Evolutionary conservation across 306 rosid genomes (phyloP), one percentile per base, ranked within the genome.

Genomic region (Cicer arietinum): DNA sequence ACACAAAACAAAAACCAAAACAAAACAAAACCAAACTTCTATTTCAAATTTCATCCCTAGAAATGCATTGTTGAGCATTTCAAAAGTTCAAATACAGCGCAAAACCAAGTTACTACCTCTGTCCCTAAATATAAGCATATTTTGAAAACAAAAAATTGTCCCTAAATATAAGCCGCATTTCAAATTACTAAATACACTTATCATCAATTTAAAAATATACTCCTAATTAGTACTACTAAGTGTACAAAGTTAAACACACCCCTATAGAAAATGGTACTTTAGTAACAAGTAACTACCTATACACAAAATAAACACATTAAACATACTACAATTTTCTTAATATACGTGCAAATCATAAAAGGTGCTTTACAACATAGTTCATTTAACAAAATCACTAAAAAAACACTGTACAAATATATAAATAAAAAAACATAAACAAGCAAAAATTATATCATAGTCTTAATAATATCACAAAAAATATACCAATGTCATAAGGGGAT

Each of bases 341-440:
- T 30, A 30, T 30, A 30, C 37, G 37, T 30, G 37, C 5, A 30
- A 30, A 30, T 30, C 5, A 30, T 30, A 30, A 30, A 30, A 30
- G 37, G 6, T 30, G 37, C 37, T 30, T 17, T 17, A 74, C 44
- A 57, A 67, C 66, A 48, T 0, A 57, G 52, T 74, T 48, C 41
- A 72, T 18, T 37, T 8, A 80, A 76, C 67, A 42, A 45, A 73
- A 16, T 7, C 3, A 37, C 74, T 17, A 59, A 39, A 44, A 44
- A 61, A 46, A 64, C n/a, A 70, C n/a, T 2, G 3, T 8, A 71
- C 39, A 60, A 35, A 60, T 37, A 30, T 62, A 74, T 1, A 7
- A 67, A 77, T 60, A 77, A 30, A 67, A 3, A 59, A 59, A 11
- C 65, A 30, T n/a, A 77, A 43, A 13, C 68, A 66, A 57, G 8